Conservation (phyloP, 306 rosid genomes). For the Senna siamea region DNA sequence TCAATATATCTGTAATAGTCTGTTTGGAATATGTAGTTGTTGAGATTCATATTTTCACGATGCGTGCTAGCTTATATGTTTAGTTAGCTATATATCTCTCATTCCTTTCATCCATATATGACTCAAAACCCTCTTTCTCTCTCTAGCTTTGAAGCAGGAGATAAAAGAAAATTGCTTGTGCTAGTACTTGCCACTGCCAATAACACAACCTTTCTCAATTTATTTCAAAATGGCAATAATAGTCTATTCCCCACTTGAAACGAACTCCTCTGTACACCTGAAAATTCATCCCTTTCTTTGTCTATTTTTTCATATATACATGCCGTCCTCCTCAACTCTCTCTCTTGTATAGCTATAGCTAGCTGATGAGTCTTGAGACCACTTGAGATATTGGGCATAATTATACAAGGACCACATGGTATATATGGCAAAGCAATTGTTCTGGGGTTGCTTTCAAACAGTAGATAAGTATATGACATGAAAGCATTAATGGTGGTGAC, state of each 20-base stretch:
- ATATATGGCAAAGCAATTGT: slow-evolving; percentile 40
- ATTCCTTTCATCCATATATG: too few relatives aligned
- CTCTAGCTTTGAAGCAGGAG: too few relatives aligned
- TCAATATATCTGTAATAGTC: too few relatives aligned
- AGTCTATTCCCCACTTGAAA: not conserved
- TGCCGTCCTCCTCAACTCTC: slow-evolving; percentile 40
- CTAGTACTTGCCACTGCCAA: slow-evolving; percentile 45
- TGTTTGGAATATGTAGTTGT: too few relatives aligned
- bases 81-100: too few relatives aligned
- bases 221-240: slow-evolving; percentile 38
- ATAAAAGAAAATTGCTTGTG: too few relatives aligned
- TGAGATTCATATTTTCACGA: too few relatives aligned
- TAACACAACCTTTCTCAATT: slow-evolving; percentile 24
- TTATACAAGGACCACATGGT: slow-evolving; percentile 36
- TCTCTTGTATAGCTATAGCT: not conserved
- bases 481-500: slow-evolving; percentile 24
- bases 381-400: slow-evolving; percentile 53
- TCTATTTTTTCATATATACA: slow-evolving; percentile 57
- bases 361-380: slow-evolving; percentile 26
- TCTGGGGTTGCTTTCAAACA: slow-evolving; percentile 61
- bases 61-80: too few relatives aligned
- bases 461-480: slow-evolving; percentile 47
- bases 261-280: slow-evolving; percentile 35
- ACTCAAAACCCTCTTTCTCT: too few relatives aligned
- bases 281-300: not conserved